Base-by-base conservation (phyloP, 2,329 filamentous ascomycete species). In the Grosmannia huntii region DNA sequence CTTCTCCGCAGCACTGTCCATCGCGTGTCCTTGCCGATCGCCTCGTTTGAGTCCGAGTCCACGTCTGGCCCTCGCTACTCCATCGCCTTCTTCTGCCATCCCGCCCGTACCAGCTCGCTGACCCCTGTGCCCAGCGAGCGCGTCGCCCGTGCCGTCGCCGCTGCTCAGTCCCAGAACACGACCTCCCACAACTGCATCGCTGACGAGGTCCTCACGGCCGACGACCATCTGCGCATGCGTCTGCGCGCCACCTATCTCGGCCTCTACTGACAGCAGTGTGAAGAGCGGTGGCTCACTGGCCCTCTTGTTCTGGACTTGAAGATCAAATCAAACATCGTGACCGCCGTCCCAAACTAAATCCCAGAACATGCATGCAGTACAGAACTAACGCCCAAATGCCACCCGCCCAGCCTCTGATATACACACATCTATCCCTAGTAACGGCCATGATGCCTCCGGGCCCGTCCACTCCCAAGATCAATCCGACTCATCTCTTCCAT, bases 1-100 rank as follows among this genome's bases (percentile, higher is more conserved):
- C 72, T 96, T 53, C 78, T 97, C 62, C 87, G 90, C 65, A 90
- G 86, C 64, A 96, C 92, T 0, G 83, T 96, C 6, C 94, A 97
- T 68, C 78, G 92, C 12, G 94, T 97, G 33, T 83, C 92, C 0
- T 94, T 96, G 63, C 72, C 76, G 0, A 14, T 16, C 36, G 36
- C 36, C 31, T 10, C 31, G 28, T 28, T 7, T 7, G 19, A n/a
- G 19, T 7, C 44, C 44, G 44, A 21, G 66, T 76, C 72, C 36
- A 65, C 67, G 0, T 11, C 51, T 7, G 21, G 77, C 28, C 74
- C 81, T 60, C 72, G 84, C 53, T 87, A 86, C 66, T 84, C 81
- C 11, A 83, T 87, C 62, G 84, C 80, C 7, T 87, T 81, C 70
- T 87, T 87, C 70, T 85, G 82, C 62, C 84, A 87, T 65, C 84